Percentiles rank a stretch among this genome's conserved stretches.
phyloP scores from a whole-genome alignment of 148 eudicot genomes.

The Nyssa sinensis region DNA sequence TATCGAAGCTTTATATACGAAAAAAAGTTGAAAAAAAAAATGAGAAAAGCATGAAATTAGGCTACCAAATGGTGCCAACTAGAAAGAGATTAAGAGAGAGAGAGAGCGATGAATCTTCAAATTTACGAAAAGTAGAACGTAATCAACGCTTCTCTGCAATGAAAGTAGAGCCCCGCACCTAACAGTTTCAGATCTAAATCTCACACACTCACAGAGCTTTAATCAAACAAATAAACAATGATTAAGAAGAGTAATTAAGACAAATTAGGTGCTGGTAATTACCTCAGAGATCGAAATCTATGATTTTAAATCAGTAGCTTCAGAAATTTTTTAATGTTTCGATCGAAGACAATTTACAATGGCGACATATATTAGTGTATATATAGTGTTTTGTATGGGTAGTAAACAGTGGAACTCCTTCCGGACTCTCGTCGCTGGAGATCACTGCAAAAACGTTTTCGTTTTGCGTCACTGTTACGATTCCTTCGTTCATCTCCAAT shows the following conservation, averaged over 20 bases:
- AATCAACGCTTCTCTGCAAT: slow-evolving; percentile 12
- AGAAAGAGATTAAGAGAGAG: slow-evolving; percentile 25
- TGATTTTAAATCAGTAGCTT: neutral
- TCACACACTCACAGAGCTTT: neutral
- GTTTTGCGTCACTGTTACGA: neutral
- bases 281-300: slow-evolving; percentile 1
- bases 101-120: slow-evolving; percentile 23
- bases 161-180: neutral
- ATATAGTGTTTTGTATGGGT: too few relatives aligned
- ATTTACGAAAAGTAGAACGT: slow-evolving; percentile 20
- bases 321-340: neutral
- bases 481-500: neutral
- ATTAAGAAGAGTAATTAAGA: neutral
- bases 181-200: slow-evolving; percentile 15
- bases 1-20: slow-evolving; percentile 4
- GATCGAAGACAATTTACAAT: neutral
- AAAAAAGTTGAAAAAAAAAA: neutral
- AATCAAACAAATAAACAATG: neutral
- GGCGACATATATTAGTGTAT: too few relatives aligned
- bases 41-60: neutral
- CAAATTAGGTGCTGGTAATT: neutral
- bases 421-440: neutral
- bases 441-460: neutral
- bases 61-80: slow-evolving; percentile 34
- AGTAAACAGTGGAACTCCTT: too few relatives aligned